Percentiles rank a stretch among this genome's conserved stretches.
Evolutionary conservation across 768 basidiomycete species (phyloP).

Genomic region (Lactarius trivialis): DNA sequence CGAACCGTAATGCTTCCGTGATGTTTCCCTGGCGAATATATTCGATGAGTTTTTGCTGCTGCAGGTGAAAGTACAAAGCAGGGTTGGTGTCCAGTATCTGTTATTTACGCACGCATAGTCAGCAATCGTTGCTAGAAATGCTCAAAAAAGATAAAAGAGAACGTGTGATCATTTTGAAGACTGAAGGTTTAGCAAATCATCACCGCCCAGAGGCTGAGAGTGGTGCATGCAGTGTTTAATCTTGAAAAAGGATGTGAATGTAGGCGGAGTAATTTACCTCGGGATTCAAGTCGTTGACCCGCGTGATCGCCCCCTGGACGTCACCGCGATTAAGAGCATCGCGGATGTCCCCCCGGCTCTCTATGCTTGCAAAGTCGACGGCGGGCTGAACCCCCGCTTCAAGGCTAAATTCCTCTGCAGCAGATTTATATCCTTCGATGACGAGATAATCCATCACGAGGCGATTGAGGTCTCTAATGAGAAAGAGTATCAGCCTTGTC

Average conservation of each 20-base stretch:
- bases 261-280: constrained; percentile 59
- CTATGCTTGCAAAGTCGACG: constrained; percentile 87
- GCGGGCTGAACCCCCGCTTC: constrained; percentile 74
- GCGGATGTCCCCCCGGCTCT: constrained; percentile 89
- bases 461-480: constrained; percentile 79
- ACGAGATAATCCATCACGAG: constrained; percentile 97
- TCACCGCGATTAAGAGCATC: constrained; percentile 92
- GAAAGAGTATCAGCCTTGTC: constrained; percentile 22
- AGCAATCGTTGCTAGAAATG: constrained; percentile 7
- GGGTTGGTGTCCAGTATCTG: constrained; percentile 97
- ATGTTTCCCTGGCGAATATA: constrained; percentile 79
- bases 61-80: constrained; percentile 87
- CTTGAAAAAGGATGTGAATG: constrained; percentile 34
- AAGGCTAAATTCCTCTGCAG: constrained; percentile 89
- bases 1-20: constrained; percentile 79
- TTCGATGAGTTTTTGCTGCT: constrained; percentile 95
- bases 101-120: constrained; percentile 26
- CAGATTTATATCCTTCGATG: constrained; percentile 94
- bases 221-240: constrained; percentile 99
- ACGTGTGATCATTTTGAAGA: constrained; percentile 84
- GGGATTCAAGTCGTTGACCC: constrained; percentile 92
- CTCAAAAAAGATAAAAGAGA: constrained; percentile 23
- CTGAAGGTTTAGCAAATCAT: constrained; percentile 89
- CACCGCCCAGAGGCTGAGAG: constrained; percentile 85
- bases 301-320: constrained; percentile 90